Evolutionary conservation across 176 grass and related monocot species (phyloP), one percentile per base, ranked within the genome.

Genomic region (Rhynchospora pubera): DNA sequence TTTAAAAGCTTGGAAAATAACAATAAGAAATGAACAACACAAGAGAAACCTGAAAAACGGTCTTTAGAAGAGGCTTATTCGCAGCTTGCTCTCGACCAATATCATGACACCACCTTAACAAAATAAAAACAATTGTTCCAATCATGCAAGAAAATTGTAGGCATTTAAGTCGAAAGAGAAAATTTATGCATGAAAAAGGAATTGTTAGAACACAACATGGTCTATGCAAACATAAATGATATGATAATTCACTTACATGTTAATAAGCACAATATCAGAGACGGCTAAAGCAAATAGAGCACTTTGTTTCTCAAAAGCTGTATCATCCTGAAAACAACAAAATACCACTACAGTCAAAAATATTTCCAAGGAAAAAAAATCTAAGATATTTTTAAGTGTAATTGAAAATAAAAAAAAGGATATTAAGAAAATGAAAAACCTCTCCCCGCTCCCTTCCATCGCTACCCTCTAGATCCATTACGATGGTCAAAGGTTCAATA

Each of bases 11-110:
- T n/a, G n/a, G n/a, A n/a, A n/a, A n/a, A n/a, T 16, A 81, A 52
- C 24, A 77, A 77, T 43, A 21, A 39, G 64, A 74, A 22, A 57
- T 30, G 11, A 82, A 82, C 30, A 82, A 9, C n/a, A n/a, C 23
- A 85, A 88, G 73, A 68, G 68, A 84, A 65, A 87, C 96, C 92
- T 98, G 96, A 83, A 98, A 98, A 83, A 98, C 96, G 2, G 96
- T 98, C 87, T 98, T 98, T 68, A 98, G 81, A 90, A 98, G 96
- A 85, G 96, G 96, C 82, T 98, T 98, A 83, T 98, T 98, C 79
- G 96, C 92, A 90, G 96, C 96, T 84, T 98, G 96, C 83, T 98
- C 96, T 93, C 96, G 91, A 15, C 96, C 96, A 89, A 98, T 98
- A 74, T 98, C 96, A 90, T 98, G 96, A 18, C 96, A 98, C 96